Conservation (phyloP, 2,329 filamentous ascomycete species). For the Xylariaceae sp. region DNA sequence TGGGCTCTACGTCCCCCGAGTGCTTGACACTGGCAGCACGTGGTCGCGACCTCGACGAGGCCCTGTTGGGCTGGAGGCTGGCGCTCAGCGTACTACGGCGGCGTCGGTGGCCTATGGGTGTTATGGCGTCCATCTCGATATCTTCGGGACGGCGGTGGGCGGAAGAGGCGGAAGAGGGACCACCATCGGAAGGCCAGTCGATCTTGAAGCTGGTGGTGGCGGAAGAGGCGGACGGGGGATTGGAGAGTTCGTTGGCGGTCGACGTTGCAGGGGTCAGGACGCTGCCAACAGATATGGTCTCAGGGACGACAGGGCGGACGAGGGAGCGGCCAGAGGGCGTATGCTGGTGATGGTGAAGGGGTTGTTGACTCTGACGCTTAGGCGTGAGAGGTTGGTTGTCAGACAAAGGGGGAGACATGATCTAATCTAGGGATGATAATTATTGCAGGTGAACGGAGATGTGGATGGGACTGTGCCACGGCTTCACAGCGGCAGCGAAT, state of each 20-base stretch:
- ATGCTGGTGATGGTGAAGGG: conserved; percentile 13
- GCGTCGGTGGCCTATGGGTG: conserved; percentile 47
- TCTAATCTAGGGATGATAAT: conserved; percentile 11
- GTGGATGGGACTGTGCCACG: background rate
- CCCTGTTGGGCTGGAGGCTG: conserved; percentile 27
- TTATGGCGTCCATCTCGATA: conserved; percentile 55
- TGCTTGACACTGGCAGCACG: conserved; percentile 27
- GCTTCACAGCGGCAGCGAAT: background rate
- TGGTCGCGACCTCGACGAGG: conserved; percentile 21
- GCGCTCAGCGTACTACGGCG: conserved; percentile 53
- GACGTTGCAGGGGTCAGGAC: conserved; percentile 3
- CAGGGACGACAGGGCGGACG: conserved; percentile 8
- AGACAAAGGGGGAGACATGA: conserved; percentile 29
- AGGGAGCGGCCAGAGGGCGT: conserved; percentile 21
- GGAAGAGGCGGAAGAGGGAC: conserved; percentile 19
- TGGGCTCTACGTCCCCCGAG: conserved; percentile 37
- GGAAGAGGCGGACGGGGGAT: conserved; percentile 30
- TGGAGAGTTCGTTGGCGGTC: conserved; percentile 24
- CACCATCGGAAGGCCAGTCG: conserved; percentile 29
- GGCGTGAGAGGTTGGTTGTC: conserved; percentile 19
- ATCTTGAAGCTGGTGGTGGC: conserved; percentile 33
- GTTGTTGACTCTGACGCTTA: conserved; percentile 15
- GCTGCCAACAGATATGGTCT: conserved; percentile 6
- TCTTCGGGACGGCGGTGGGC: conserved; percentile 33
- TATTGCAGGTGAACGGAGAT: background rate